Evolutionary conservation across 2,329 filamentous ascomycete genomes (phyloP).

Genomic region (Emydomyces testavorans): DNA sequence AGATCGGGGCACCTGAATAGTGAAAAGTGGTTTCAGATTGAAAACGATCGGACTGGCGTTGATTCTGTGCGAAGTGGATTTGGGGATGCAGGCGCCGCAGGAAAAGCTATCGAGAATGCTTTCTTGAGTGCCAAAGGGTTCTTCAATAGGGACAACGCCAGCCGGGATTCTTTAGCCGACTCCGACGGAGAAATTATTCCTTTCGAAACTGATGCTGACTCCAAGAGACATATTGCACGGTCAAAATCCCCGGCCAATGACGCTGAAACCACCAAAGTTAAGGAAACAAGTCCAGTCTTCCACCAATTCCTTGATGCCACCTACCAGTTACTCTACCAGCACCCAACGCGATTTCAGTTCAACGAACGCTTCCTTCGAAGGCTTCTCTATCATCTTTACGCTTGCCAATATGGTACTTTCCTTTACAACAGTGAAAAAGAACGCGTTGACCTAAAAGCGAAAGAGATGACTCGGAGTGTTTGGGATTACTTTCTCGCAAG

Average conservation of each 20-base stretch:
- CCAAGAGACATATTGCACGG: conserved; percentile 27
- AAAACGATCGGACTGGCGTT: conserved; percentile 64
- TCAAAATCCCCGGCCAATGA: conserved; percentile 36
- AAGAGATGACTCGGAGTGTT: conserved; percentile 67
- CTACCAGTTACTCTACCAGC: conserved; percentile 76
- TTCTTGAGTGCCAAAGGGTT: conserved; percentile 76
- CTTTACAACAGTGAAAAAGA: conserved; percentile 91
- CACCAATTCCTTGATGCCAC: conserved; percentile 94
- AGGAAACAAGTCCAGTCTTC: conserved; percentile 90
- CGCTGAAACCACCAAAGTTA: conserved; percentile 59
- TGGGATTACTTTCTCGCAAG: conserved; percentile 92
- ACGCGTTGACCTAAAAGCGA: conserved; percentile 56
- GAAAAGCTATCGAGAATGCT: conserved; percentile 75
- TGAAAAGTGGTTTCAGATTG: conserved; percentile 86
- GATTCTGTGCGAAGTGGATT: conserved; percentile 30
- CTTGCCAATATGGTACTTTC: conserved; percentile 94
- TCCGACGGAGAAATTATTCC: conserved; percentile 45
- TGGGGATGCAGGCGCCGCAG: conserved; percentile 36
- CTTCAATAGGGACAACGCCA: conserved; percentile 69
- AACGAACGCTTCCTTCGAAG: conserved; percentile 87
- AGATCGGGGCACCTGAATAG: conserved; percentile 78
- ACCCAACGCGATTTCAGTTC: conserved; percentile 85
- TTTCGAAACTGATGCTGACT: conserved; percentile 37
- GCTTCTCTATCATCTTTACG: conserved; percentile 84
- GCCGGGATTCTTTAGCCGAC: conserved; percentile 52